phyloP scores from a whole-genome alignment of 257 asterid species.

The Solanum pennellii region DNA sequence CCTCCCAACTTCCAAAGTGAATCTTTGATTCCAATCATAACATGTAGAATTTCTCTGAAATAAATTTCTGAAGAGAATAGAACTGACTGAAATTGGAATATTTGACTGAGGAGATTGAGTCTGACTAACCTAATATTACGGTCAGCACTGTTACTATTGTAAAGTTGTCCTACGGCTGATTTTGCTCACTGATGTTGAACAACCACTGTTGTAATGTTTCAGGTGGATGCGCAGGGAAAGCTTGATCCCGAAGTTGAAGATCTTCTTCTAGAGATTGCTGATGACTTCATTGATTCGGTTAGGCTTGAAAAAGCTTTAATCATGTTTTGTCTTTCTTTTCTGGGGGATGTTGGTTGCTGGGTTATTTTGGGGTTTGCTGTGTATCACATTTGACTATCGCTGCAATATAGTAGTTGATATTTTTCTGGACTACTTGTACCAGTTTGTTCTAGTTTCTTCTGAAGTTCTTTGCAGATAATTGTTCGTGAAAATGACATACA shows the following conservation, averaged over 20 bases:
- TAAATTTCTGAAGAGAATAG: not conserved
- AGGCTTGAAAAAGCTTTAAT: slow-evolving; percentile 13
- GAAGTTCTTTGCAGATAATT: not conserved
- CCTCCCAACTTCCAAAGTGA: not conserved
- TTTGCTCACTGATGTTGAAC: not conserved
- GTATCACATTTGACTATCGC: not conserved
- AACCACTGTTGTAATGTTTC: slow-evolving; percentile 13
- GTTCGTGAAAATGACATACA: not conserved
- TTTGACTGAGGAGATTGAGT: not conserved
- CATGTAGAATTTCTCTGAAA: not conserved
- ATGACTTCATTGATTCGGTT: slow-evolving; percentile 79
- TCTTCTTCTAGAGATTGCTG: slow-evolving; percentile 70
- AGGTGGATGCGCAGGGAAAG: slow-evolving; percentile 58
- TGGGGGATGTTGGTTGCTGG: not conserved
- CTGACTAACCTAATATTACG: not conserved
- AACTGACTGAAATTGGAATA: not conserved
- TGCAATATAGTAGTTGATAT: not conserved
- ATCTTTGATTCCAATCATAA: not conserved
- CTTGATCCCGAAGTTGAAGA: slow-evolving; percentile 88
- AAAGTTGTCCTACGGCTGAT: not conserved
- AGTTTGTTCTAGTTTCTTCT: not conserved
- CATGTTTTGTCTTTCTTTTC: not conserved
- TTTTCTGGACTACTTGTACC: not conserved
- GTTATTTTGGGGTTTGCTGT: not conserved
- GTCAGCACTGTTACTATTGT: not conserved